Evolutionary conservation across 306 rosid genomes (phyloP), one percentile per base, ranked within the genome.

Genomic region (Senna tora): DNA sequence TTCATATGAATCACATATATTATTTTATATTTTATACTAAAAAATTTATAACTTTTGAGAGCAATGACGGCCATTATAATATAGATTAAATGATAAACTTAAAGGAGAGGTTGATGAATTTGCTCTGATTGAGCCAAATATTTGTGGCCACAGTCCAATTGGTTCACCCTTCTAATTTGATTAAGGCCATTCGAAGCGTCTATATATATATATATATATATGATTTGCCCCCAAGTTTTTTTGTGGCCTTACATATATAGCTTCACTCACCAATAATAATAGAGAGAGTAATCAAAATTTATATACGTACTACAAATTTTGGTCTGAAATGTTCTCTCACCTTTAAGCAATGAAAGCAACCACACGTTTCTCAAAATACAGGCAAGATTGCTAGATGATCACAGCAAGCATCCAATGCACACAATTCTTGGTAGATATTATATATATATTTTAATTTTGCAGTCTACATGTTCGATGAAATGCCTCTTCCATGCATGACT

Each of bases 51-150:
- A n/a, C n/a, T n/a, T 33, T 33, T 33, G 6, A 33, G 6, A 6
- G 6, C 4, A 33, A 3, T 33, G 6, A 33, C 6, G n/a, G n/a
- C n/a, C n/a, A n/a, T 6, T 2, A 33, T 33, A 2, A 33, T 33
- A 3, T 6, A 33, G 6, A 33, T 3, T 7, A 4, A 36, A 36
- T 2, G 39, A 25, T 25, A 25, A 25, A 25, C 30, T 25, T 25
- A 25, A 79, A 80, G 75, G 61, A 62, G 51, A 7, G 64, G 32
- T 77, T 68, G 74, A 68, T 49, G 61, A 64, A 13, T 10, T 14
- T 49, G 17, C 7, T 9, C 66, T 69, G 62, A 59, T 57, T 60
- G 65, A 34, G 75, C 75, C 75, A 75, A 39, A 56, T 62, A 67
- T 64, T 5, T 53, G 72, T 72, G 72, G 72, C 69, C 62, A 67